Evolutionary conservation across 78 protist species (phyloP), one percentile per base, ranked within the genome.

Genomic region (Emiliania huxleyi): DNA sequence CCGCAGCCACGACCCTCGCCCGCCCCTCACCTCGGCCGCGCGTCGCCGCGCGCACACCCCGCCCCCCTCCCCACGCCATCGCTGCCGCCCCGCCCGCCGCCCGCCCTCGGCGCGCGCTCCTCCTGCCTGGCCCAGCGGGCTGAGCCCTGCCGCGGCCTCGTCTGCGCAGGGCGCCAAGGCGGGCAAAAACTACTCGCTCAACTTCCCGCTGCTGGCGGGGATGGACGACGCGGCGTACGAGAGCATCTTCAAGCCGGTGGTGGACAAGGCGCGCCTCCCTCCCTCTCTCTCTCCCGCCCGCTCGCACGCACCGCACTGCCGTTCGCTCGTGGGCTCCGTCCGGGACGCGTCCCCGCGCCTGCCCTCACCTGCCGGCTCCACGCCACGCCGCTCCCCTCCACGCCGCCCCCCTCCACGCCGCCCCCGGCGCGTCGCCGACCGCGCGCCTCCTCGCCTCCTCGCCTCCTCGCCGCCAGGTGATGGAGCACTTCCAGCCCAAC

Each of bases 171-270:
- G 99, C 38, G 94, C 90, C 21, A 96, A 96, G 33, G 56, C 48
- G 19, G 99, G 99, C 56, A 95, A 96, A 71, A 56, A 96, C 85
- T 96, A 97, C 81, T 45, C 99, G 2, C 46, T 99, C 45, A 99
- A 99, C 95, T 62, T 99, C 43, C 99, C 99, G 29, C 95, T 99
- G 26, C 12, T 95, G 23, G 99, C 98, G 90, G 99, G 99, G 35
- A 96, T 98, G 15, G 99, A 98, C 91, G 99, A 99, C 94, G 90
- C 21, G 12, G 40, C 87, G 40, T 99, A 97, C 94, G 90, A 62
- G 40, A 19, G 48, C 75, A 71, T 98, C 69, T 99, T 99, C 97
- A 94, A 91, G 52, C 98, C 99, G 18, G 85, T 77, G 48, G 29
- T 77, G 48, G 4, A 19, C n/a, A 77, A 77, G 85, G n/a, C n/a